These are phyloP conservation scores for Xerocomus spinulosus DNA, from an alignment of 768 basidiomycete species.

Conservation along the genomic window DNA sequence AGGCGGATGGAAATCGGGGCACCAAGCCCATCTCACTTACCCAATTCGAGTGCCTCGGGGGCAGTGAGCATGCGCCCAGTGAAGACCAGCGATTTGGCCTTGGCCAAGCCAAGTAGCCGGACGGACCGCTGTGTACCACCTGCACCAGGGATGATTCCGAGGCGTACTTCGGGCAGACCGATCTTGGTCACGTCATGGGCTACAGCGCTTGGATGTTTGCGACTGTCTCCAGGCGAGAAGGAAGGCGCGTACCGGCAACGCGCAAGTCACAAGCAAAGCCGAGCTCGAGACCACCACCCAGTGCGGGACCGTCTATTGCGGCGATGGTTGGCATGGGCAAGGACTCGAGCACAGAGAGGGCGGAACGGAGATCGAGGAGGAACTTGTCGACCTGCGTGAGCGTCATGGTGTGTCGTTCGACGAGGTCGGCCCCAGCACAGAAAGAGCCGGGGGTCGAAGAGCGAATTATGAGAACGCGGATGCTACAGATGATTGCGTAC, in stretches of 20 bases:
- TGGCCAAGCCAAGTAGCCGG: slow-evolving; percentile 70
- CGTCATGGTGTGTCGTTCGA: slow-evolving; percentile 81
- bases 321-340: slow-evolving; percentile 87
- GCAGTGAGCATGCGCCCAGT: slow-evolving; percentile 70
- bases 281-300: slow-evolving; percentile 91
- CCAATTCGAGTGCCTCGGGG: slow-evolving; percentile 63
- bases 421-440: slow-evolving; percentile 89
- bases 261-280: slow-evolving; percentile 87
- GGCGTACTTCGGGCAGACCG: slow-evolving; percentile 73
- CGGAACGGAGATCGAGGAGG: slow-evolving; percentile 66
- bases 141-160: slow-evolving; percentile 88
- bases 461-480: slow-evolving; percentile 78
- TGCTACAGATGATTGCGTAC: slow-evolving; percentile 34
- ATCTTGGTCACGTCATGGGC: slow-evolving; percentile 73
- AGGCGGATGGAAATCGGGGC: background rate
- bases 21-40: slow-evolving; percentile 32
- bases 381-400: slow-evolving; percentile 70
- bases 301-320: slow-evolving; percentile 88
- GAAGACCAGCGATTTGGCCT: slow-evolving; percentile 84
- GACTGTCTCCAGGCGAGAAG: background rate
- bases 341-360: slow-evolving; percentile 71
- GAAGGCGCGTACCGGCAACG: slow-evolving; percentile 64
- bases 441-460: slow-evolving; percentile 77
- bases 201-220: slow-evolving; percentile 22
- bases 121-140: slow-evolving; percentile 85